Conservation (phyloP, 192 early-diverging fungal species). For the Umbelopsis vinacea region DNA sequence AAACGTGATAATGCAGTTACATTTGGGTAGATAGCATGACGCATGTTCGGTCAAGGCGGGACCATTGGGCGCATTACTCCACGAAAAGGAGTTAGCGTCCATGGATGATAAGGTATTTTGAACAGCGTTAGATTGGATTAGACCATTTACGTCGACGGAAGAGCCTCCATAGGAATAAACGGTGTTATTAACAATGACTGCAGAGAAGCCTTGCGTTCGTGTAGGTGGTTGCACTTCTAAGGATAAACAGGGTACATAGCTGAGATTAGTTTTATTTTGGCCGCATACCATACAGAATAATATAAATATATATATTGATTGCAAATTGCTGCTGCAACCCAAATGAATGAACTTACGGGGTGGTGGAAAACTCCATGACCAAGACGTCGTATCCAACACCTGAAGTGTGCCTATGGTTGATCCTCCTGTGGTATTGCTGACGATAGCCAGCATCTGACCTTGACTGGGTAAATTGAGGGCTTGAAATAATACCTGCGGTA, state of each 20-base stretch:
- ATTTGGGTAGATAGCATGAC: slow-evolving; percentile 39
- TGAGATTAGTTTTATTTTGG: not conserved
- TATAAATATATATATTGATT: slow-evolving; percentile 19
- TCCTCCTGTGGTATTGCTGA: slow-evolving; percentile 46
- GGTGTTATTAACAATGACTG: slow-evolving; percentile 59
- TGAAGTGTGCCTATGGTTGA: slow-evolving; percentile 34
- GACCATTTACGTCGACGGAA: slow-evolving; percentile 32
- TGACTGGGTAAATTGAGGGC: slow-evolving; percentile 43
- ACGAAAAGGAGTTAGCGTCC: slow-evolving; percentile 33
- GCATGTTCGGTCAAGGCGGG: slow-evolving; percentile 37
- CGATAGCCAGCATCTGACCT: slow-evolving; percentile 48
- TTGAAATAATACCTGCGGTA: slow-evolving; percentile 45
- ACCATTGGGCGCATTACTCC: slow-evolving; percentile 36
- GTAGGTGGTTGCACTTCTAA: slow-evolving; percentile 24
- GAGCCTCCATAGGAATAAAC: slow-evolving; percentile 43
- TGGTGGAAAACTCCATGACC: slow-evolving; percentile 51
- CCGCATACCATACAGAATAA: too few relatives aligned
- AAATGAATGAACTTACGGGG: slow-evolving; percentile 41
- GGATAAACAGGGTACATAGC: not conserved
- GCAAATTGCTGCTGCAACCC: not conserved
- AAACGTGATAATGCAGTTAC: slow-evolving; percentile 64
- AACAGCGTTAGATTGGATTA: slow-evolving; percentile 17
- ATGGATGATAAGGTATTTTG: slow-evolving; percentile 35
- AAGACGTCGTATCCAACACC: slow-evolving; percentile 47
- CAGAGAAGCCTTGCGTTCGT: slow-evolving; percentile 53